phyloP scores from a whole-genome alignment of 2,329 filamentous ascomycete genomes.

The Dactylellina sp. region DNA sequence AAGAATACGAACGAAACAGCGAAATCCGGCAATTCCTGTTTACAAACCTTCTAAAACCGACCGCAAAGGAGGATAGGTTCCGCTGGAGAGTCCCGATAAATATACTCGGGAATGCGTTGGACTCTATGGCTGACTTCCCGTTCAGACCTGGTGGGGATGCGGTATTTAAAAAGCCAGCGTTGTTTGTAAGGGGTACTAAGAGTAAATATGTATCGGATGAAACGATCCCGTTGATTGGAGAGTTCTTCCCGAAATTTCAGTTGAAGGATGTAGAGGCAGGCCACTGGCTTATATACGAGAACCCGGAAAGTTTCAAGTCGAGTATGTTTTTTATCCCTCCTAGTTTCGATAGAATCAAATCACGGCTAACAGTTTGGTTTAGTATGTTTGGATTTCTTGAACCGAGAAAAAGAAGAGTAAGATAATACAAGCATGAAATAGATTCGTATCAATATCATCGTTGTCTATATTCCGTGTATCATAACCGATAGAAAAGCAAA shows the following conservation, averaged over 20 bases:
- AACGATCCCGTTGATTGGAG: conserved; percentile 79
- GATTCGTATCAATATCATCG: not conserved
- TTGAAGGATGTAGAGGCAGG: conserved; percentile 80
- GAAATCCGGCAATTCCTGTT: conserved; percentile 90
- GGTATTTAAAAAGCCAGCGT: conserved; percentile 79
- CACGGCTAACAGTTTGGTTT: conserved; percentile 3
- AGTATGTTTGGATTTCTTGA: conserved; percentile 52
- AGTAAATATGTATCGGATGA: conserved; percentile 86
- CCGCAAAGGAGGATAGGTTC: conserved; percentile 72
- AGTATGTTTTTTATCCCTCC: conserved; percentile 68
- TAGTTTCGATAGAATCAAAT: not conserved
- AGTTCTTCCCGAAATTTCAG: conserved; percentile 83
- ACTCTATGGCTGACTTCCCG: conserved; percentile 87
- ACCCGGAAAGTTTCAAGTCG: conserved; percentile 80
- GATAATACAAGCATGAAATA: not conserved
- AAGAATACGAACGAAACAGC: conserved; percentile 78
- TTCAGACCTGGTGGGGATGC: conserved; percentile 75
- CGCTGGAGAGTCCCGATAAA: conserved; percentile 76
- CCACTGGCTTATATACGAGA: conserved; percentile 91
- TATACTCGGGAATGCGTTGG: conserved; percentile 75
- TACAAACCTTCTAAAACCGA: conserved; percentile 78
- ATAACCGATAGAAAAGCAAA: conserved; percentile 33
- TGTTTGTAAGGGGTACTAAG: conserved; percentile 82
- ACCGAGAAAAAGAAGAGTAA: conserved; percentile 37
- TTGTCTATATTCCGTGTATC: conserved; percentile 40